Base-by-base conservation (phyloP, 768 basidiomycete genomes). In the Aureoboletus auriporus region DNA sequence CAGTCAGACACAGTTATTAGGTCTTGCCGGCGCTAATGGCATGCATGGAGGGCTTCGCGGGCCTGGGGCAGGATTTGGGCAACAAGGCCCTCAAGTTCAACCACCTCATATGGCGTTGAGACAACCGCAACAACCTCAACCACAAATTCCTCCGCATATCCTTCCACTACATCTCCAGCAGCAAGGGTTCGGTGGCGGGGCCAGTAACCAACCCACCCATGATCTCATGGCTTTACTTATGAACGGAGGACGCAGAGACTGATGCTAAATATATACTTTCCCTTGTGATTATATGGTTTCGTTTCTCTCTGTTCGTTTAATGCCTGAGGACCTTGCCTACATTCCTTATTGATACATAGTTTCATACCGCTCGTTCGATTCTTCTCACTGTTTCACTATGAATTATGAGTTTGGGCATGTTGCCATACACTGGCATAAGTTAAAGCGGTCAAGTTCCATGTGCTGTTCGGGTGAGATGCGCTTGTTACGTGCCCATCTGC, bases 221-320 rank as follows among this genome's bases (percentile, higher is more conserved):
- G 89, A 92, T 62, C 69, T 92, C 56, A 90, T 92, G 83, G 82
- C 89, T 39, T 75, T 92, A 50, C 77, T 92, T 53, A 83, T 92
- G 86, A 84, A 83, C 45, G 84, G 83, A 47, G 52, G 55, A 35
- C 83, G 79, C 55, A 73, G 86, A 67, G 85, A 89, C 57, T 89
- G 44, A 43, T 46, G 37, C 40, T 55, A 37, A 52, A 43, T 55
- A 56, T 58, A 43, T 52, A 50, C 35, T 35, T 38, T 28, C 39
- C 33, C 42, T 20, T 39, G 44, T 49, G 34, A 56, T 46, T 48
- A 46, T 45, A 37, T 47, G 50, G 51, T 53, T 54, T 52, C 42
- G 49, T 48, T 51, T 51, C 27, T 46, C 39, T 4, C 26, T 35
- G 30, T 47, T 49, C 39, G 48, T 46, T 37, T 47, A 20, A 46